A percentile compares a stretch with the other conserved stretches of the same genome.
These are phyloP conservation scores for Fusarium tanahbumbuense DNA, from an alignment of 2,329 filamentous ascomycete genomes.

Conservation along the genomic window DNA sequence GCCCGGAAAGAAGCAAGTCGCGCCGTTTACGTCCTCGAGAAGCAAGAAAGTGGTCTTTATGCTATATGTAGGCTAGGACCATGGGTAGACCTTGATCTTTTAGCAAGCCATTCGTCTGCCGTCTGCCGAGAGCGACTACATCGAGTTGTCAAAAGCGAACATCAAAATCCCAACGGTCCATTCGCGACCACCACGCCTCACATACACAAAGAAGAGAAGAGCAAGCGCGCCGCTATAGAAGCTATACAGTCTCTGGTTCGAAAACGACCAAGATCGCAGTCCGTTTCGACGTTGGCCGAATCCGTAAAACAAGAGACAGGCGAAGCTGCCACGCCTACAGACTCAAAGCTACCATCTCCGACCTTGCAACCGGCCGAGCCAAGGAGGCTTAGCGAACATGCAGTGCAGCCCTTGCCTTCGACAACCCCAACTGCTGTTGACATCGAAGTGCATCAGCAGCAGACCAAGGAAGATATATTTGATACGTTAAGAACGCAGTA, in stretches of 20 bases:
- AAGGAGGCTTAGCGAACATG: neutral
- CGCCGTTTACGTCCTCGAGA: conserved; percentile 72
- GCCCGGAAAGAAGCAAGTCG: conserved; percentile 68
- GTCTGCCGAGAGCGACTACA: conserved; percentile 49
- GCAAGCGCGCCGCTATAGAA: conserved; percentile 70
- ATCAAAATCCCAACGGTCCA: conserved; percentile 33
- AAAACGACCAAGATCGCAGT: conserved; percentile 60
- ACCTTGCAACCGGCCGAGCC: conserved; percentile 32
- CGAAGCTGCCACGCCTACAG: conserved; percentile 21
- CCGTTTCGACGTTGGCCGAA: conserved; percentile 54
- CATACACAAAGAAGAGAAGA: conserved; percentile 63
- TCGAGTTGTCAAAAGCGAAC: conserved; percentile 30
- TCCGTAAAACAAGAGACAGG: conserved; percentile 33
- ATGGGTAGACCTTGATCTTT: conserved; percentile 71
- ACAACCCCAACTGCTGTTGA: conserved; percentile 1
- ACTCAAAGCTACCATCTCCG: conserved; percentile 40
- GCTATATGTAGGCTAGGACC: conserved; percentile 74
- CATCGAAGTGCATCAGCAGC: conserved; percentile 44
- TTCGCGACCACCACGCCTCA: conserved; percentile 56
- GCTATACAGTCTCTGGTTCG: conserved; percentile 71
- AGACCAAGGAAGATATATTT: conserved; percentile 65
- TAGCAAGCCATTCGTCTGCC: conserved; percentile 62
- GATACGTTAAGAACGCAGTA: conserved; percentile 69
- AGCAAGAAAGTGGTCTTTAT: conserved; percentile 70
- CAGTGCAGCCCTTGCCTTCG: neutral